These are phyloP conservation scores for Nidularia sp. DNA, from an alignment of 768 basidiomycete genomes.

Conservation along the genomic window DNA sequence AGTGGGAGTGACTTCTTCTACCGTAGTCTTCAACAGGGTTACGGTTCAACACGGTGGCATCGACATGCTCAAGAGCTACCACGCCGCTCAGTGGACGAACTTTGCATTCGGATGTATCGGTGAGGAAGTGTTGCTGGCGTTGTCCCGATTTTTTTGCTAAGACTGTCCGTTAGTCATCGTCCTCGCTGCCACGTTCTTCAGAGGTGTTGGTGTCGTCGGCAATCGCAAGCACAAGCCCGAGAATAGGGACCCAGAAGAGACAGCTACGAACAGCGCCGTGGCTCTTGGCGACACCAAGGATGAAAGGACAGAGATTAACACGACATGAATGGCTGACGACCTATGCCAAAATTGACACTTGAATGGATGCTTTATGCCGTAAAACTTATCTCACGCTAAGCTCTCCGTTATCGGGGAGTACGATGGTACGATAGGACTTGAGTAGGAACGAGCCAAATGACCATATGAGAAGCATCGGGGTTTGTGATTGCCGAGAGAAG, in stretches of 20 bases:
- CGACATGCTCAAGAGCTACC: constrained; percentile 47
- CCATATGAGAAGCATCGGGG: no score
- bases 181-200: not conserved
- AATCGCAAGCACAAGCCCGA: not conserved
- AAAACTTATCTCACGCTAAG: no score
- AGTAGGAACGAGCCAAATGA: no score
- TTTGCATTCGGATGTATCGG: constrained; percentile 62
- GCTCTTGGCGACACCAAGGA: no score
- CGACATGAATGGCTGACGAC: no score
- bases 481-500: no score
- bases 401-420: no score
- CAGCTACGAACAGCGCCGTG: not conserved
- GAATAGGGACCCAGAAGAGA: no score
- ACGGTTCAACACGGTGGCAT: constrained; percentile 23
- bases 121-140: constrained; percentile 18
- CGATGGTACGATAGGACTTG: no score
- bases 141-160: not conserved
- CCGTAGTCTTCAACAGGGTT: constrained; percentile 65
- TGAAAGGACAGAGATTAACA: no score
- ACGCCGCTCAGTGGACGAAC: constrained; percentile 60
- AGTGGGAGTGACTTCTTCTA: constrained; percentile 67
- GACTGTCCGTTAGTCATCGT: not conserved
- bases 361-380: no score
- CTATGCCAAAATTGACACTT: no score
- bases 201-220: not conserved